These are phyloP conservation scores for Aureobasidium zeae DNA, from an alignment of 2,329 filamentous ascomycete species.

Conservation along the genomic window DNA sequence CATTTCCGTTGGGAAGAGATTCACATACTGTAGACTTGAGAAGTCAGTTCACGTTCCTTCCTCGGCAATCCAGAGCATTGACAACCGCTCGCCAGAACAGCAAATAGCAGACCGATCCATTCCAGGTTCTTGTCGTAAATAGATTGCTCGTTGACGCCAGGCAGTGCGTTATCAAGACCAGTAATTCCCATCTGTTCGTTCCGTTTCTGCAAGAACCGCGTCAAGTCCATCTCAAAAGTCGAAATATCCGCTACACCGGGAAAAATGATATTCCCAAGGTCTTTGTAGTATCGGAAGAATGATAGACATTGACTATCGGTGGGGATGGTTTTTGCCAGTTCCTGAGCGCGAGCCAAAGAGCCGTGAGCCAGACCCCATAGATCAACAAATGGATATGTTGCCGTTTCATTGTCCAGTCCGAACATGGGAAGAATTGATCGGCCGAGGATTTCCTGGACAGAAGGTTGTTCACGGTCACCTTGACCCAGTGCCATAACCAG, in stretches of 20 bases:
- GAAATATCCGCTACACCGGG: conserved; percentile 50
- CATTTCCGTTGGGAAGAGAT: no score
- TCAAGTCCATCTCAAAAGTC: conserved; percentile 46
- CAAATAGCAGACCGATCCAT: conserved; percentile 52
- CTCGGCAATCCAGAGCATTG: conserved; percentile 50
- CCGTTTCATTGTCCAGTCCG: conserved; percentile 54
- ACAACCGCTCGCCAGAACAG: conserved; percentile 53
- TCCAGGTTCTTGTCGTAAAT: conserved; percentile 51
- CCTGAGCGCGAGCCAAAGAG: conserved; percentile 47
- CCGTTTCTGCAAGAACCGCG: conserved; percentile 45
- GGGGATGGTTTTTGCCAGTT: conserved; percentile 50
- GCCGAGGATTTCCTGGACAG: conserved; percentile 49
- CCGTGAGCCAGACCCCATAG: conserved; percentile 53
- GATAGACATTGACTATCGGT: conserved; percentile 49
- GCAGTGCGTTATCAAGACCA: conserved; percentile 22
- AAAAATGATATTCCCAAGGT: conserved; percentile 51
- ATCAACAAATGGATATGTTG: conserved; percentile 57
- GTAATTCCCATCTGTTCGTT: conserved; percentile 29
- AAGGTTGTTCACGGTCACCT: conserved; percentile 39
- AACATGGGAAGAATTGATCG: conserved; percentile 54
- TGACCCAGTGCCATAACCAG: conserved; percentile 45
- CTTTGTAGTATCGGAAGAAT: conserved; percentile 49
- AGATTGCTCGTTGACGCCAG: conserved; percentile 42
- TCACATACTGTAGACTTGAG: conserved; percentile 50
- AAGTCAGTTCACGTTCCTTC: conserved; percentile 53